Base-by-base conservation (phyloP, 2,329 filamentous ascomycete species). In the Chrysoporthe austroafricana region DNA sequence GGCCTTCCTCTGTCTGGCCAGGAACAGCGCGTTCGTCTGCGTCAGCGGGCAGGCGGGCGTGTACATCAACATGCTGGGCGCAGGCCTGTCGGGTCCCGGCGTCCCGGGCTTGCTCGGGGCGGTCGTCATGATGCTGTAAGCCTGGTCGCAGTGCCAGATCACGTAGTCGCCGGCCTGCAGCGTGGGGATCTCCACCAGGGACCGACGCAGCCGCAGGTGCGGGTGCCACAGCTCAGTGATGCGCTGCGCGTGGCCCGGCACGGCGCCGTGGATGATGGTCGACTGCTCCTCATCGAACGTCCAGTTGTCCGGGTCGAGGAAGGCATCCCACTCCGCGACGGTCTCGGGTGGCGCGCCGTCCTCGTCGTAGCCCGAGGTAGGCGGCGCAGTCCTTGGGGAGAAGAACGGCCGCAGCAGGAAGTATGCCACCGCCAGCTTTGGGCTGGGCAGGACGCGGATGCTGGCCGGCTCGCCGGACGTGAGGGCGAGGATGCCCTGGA, bases 151-250 rank as follows among this genome's bases (percentile, higher is more conserved):
- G 72, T 87, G 85, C 85, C 85, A 87, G 71, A 87, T 77, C 69
- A 87, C 84, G 73, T 87, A 87, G 78, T 87, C 85, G 72, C 85
- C 85, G 0, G 84, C 81, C 69, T 83, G 83, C 56, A 87, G 75
- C 11, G 83, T 84, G 3, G 85, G 85, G 59, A 86, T 80, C n/a
- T 84, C 84, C 67, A 87, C 80, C 70, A 87, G 82, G 70, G 83
- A 86, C 66, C 80, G 78, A 68, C 83, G 80, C 58, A 87, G 80
- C 73, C 83, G 79, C 14, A 87, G 78, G 67, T 87, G 85, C 26
- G 85, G 85, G 72, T 87, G 85, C 85, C 85, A 87, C 13, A 82
- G 79, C 72, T 86, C 85, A 1, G 85, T 87, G 56, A 87, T 81
- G 65, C 85, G 83, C 76, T 87, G 85, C 16, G 85, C 85, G 72